Evolutionary conservation across 148 eudicot genomes (phyloP), one percentile per base, ranked within the genome.

Genomic region (Vaccinium darrowii): DNA sequence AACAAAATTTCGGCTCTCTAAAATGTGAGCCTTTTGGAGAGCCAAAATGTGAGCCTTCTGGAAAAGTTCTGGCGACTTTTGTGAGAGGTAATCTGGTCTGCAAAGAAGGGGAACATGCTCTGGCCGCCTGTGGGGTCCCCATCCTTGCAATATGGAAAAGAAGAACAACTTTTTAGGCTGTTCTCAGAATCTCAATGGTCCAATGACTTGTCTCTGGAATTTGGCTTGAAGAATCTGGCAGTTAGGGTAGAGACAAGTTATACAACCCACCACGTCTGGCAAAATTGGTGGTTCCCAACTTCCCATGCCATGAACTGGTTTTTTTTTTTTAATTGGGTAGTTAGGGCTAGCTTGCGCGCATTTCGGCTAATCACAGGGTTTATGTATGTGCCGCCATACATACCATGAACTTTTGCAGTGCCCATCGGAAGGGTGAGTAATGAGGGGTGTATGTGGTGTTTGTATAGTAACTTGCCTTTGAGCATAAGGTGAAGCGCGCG

Each of bases 41-140:
- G n/a, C n/a, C n/a, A n/a, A n/a, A n/a, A n/a, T n/a, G n/a, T n/a
- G n/a, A n/a, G n/a, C n/a, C n/a, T n/a, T 21, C 90, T 5, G 98
- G 99, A 49, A 95, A 97, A 79, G 96, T 97, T 72, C 82, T 95
- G 84, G 93, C 98, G 13, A 97, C 99, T 15, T 93, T 95, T 74
- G 94, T 93, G 50, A 86, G 95, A 54, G 99, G 99, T 47, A 97
- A 97, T 83, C 92, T 95, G 18, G 96, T 97, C 25, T 97, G 84
- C 82, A 87, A 88, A 79, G 93, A 93, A 15, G 98, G 94, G 49
- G 88, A 90, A 53, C 98, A 93, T 78, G 98, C 99, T 87, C 77
- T 87, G 86, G 86, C 80, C 15, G 94, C 99, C 65, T 97, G 98
- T 91, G 99, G 98, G 81, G 88, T 79, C 63, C 86, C 92, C 23